A percentile compares a stretch with the other conserved stretches of the same genome.
Evolutionary conservation across 371 early-diverging fungal species (phyloP).

Genomic region (Saksenaea vasiformis): DNA sequence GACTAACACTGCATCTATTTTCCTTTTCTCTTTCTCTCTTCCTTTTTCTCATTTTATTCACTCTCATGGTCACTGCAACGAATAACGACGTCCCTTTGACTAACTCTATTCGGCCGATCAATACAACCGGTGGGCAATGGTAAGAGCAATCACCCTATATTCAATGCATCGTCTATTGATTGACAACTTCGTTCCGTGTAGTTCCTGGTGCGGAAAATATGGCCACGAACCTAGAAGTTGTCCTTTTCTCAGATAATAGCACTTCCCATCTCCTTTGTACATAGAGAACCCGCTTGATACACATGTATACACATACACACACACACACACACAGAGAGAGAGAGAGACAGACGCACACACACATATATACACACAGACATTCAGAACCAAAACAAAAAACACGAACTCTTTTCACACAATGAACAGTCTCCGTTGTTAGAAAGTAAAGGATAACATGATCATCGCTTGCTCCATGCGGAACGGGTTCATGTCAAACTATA

Average conservation of each 20-base stretch:
- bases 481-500: neutral
- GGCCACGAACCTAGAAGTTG: slow-evolving; percentile 11
- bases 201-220: slow-evolving; percentile 18
- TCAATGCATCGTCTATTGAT: neutral
- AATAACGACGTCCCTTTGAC: neutral
- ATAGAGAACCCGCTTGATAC: neutral
- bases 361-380: neutral
- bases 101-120: slow-evolving; percentile 1
- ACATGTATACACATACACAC: neutral
- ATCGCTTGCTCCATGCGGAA: neutral
- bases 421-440: neutral
- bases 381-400: neutral
- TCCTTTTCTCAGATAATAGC: slow-evolving; percentile 10
- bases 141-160: neutral
- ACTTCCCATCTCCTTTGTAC: neutral
- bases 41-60: neutral
- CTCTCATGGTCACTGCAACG: neutral
- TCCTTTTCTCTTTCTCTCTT: neutral
- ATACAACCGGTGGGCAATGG: slow-evolving; percentile 22
- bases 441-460: neutral
- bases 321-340: neutral
- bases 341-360: neutral
- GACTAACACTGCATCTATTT: neutral
- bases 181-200: neutral
- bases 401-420: neutral